Conservation (phyloP, 305 asterid genomes). For the Withania somnifera region DNA sequence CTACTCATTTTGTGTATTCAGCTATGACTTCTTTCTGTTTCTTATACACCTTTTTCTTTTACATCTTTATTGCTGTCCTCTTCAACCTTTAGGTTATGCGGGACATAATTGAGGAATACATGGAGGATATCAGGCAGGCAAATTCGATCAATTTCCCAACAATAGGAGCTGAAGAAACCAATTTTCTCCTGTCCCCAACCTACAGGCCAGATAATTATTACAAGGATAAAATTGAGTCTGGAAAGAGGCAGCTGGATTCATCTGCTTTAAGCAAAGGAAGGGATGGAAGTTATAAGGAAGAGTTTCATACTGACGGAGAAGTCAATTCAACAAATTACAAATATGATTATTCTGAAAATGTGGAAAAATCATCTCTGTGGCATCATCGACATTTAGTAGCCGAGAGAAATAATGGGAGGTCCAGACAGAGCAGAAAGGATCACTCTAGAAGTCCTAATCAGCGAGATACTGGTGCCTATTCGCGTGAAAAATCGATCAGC, state of each 20-base stretch:
- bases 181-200: slow-evolving; percentile 24
- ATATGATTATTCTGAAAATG: slow-evolving; percentile 12
- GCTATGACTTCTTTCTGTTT: background rate
- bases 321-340: slow-evolving; percentile 12
- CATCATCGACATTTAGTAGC: slow-evolving; percentile 18
- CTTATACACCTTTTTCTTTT: background rate
- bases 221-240: slow-evolving; percentile 19
- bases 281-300: slow-evolving; percentile 25
- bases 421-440: slow-evolving; percentile 21
- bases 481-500: slow-evolving; percentile 18
- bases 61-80: slow-evolving; percentile 6
- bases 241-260: slow-evolving; percentile 14
- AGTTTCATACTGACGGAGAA: slow-evolving; percentile 13
- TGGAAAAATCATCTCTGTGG: slow-evolving; percentile 18
- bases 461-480: slow-evolving; percentile 15
- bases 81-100: slow-evolving; percentile 49
- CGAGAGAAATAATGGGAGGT: slow-evolving; percentile 21
- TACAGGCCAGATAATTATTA: slow-evolving; percentile 16
- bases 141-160: slow-evolving; percentile 28
- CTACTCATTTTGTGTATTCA: background rate
- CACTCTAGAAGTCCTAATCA: slow-evolving; percentile 28
- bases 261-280: slow-evolving; percentile 18
- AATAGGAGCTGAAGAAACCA: slow-evolving; percentile 26
- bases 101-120: slow-evolving; percentile 73
- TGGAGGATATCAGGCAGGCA: slow-evolving; percentile 67